Evolutionary conservation across 2,329 filamentous ascomycete genomes (phyloP).

Genomic region (Talaromyces sp.): DNA sequence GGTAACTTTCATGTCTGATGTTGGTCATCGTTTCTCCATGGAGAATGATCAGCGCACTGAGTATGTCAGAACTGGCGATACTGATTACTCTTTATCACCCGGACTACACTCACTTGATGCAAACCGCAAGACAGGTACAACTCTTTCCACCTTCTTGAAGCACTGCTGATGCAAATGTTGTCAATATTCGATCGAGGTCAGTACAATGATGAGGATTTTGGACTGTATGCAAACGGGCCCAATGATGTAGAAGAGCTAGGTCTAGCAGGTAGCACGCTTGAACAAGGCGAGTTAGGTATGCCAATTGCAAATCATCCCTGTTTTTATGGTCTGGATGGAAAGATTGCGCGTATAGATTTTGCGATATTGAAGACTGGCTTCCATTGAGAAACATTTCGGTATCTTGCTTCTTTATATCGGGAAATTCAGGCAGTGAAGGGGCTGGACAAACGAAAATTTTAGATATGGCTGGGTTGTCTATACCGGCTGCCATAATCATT

Average conservation of each 20-base stretch:
- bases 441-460: neutral
- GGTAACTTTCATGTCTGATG: neutral
- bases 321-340: neutral
- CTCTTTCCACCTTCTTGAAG: constrained; percentile 7
- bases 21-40: neutral
- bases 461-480: neutral
- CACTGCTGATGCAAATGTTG: constrained; percentile 1
- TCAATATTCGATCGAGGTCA: constrained; percentile 3
- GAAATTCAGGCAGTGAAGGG: neutral
- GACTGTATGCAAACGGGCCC: neutral
- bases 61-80: neutral
- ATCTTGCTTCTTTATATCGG: neutral
- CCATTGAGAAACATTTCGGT: neutral
- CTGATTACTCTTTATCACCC: neutral
- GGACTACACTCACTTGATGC: constrained; percentile 1
- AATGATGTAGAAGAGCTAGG: neutral
- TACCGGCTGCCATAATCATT: neutral
- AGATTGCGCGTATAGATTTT: neutral
- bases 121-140: constrained; percentile 4
- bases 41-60: constrained; percentile 7
- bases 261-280: constrained; percentile 5
- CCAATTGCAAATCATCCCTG: neutral
- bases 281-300: constrained; percentile 5
- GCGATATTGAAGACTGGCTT: neutral
- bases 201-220: neutral